These are phyloP conservation scores for Colletotrichum aenigma DNA, from an alignment of 2,329 filamentous ascomycete genomes.

Conservation along the genomic window DNA sequence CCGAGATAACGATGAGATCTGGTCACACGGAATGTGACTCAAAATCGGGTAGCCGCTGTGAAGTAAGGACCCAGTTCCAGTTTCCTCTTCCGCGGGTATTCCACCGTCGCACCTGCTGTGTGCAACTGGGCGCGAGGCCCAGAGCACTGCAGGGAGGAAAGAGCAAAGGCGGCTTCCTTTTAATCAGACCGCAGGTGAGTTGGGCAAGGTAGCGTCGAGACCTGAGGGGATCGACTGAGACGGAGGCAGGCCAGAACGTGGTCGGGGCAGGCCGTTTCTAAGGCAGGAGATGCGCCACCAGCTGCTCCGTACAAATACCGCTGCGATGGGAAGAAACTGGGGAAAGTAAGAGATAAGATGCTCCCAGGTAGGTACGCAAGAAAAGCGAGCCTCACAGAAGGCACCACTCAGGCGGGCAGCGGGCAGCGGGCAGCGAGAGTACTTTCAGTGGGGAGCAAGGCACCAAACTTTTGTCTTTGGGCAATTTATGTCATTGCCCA, in stretches of 20 bases:
- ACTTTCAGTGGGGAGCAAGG: not conserved
- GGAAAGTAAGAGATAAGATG: not conserved
- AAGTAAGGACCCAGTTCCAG: not conserved
- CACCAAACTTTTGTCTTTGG: slow-evolving; percentile 9
- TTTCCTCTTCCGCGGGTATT: not conserved
- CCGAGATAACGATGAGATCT: not conserved
- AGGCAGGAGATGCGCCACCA: not conserved
- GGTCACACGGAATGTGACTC: slow-evolving; percentile 16
- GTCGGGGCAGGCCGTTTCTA: not conserved
- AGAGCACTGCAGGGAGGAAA: slow-evolving; percentile 4
- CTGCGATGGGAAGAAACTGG: not conserved
- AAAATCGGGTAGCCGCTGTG: not conserved
- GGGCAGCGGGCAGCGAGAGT: not conserved
- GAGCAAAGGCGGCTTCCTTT: not conserved
- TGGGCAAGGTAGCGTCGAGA: not conserved
- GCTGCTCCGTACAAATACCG: not conserved
- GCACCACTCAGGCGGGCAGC: not conserved
- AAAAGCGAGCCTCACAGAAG: not conserved
- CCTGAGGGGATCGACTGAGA: not conserved
- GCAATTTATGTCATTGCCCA: slow-evolving; percentile 15
- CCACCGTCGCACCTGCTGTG: slow-evolving; percentile 1
- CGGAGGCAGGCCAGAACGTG: slow-evolving; percentile 3
- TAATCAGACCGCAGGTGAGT: not conserved
- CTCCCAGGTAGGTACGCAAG: not conserved
- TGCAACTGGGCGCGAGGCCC: slow-evolving; percentile 16